These are phyloP conservation scores for Batkoa obscura DNA, from an alignment of 371 early-diverging fungal species.

Conservation along the genomic window DNA sequence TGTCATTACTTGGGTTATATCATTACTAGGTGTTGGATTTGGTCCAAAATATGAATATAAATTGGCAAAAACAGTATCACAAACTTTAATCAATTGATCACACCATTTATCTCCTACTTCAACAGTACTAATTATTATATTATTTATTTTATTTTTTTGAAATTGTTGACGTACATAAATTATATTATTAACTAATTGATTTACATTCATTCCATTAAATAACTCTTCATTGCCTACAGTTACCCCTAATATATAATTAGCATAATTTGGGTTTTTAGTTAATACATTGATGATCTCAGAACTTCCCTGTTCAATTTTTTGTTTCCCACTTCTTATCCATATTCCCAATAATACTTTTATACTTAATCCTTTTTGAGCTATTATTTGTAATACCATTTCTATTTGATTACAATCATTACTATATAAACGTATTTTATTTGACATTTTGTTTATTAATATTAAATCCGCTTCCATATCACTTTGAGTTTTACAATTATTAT, in stretches of 20 bases:
- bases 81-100: background rate
- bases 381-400: background rate
- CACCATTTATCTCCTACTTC: background rate
- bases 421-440: background rate
- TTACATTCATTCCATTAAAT: background rate
- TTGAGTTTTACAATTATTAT: no score
- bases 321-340: background rate
- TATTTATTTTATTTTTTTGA: background rate
- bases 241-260: background rate
- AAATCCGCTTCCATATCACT: no score
- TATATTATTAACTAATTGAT: background rate
- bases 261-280: background rate
- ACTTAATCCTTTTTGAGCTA: background rate
- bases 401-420: constrained; percentile 3
- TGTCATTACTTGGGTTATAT: background rate
- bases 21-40: background rate
- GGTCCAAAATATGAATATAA: background rate
- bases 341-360: background rate
- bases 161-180: background rate
- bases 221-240: constrained; percentile 5
- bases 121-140: background rate
- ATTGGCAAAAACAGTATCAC: background rate
- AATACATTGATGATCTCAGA: background rate
- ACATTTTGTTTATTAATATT: no score
- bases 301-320: background rate